Conservation (phyloP, 306 rosid genomes). For the Prunus salicina region DNA sequence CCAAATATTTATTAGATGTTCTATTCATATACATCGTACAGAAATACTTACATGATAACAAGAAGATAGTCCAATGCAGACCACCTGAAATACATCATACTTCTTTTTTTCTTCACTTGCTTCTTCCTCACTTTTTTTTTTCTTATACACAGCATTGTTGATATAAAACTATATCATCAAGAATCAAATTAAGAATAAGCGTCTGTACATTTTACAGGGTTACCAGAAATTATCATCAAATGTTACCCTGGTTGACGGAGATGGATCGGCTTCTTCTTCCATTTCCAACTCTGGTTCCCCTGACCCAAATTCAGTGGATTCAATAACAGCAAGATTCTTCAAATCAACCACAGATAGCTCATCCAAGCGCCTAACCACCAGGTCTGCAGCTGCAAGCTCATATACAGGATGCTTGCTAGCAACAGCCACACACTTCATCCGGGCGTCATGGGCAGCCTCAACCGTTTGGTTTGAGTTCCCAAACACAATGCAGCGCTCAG, state of each 20-base stretch:
- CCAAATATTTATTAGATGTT: constrained; percentile 20
- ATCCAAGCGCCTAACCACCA: constrained; percentile 77
- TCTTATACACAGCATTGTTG: constrained; percentile 64
- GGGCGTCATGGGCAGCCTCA: constrained; percentile 94
- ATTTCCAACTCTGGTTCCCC: constrained; percentile 73
- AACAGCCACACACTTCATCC: constrained; percentile 96
- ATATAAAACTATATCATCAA: constrained; percentile 58
- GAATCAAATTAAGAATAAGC: constrained; percentile 54
- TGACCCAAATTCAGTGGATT: constrained; percentile 64
- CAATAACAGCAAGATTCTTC: constrained; percentile 82
- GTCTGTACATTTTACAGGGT: constrained; percentile 59
- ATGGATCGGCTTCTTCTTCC: constrained; percentile 56
- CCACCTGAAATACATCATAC: constrained; percentile 26
- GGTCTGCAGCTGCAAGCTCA: constrained; percentile 89
- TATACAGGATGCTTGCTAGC: constrained; percentile 98
- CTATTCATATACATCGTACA: constrained; percentile 29
- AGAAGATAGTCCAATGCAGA: constrained; percentile 53
- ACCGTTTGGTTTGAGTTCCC: constrained; percentile 92
- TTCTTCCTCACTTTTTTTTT: constrained; percentile 11
- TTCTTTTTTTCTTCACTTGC: neutral
- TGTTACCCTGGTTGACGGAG: constrained; percentile 39
- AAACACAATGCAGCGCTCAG: constrained; percentile 94
- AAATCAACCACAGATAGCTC: constrained; percentile 89
- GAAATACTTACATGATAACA: constrained; percentile 44
- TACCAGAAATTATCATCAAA: constrained; percentile 79